Conservation (phyloP, 345 rosid species). For the Viola odorata region DNA sequence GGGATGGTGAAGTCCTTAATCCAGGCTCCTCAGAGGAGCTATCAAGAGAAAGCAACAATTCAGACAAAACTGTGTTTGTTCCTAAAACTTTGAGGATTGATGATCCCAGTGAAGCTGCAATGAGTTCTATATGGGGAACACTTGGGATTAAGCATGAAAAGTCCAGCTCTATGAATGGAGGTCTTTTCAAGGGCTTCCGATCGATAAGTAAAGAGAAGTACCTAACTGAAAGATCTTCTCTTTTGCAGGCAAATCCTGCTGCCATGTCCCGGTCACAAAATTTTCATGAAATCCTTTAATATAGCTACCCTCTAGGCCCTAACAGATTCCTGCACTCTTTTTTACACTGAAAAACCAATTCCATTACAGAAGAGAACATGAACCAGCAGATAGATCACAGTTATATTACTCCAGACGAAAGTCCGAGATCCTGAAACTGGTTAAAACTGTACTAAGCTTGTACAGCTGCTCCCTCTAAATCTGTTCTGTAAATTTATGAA, state of each 20-base stretch:
- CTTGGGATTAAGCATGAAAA: constrained; percentile 6
- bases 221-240: constrained; percentile 27
- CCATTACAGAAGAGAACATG: constrained; percentile 2
- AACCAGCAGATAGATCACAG: neutral
- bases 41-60: constrained; percentile 1
- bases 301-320: constrained; percentile 1
- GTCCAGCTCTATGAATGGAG: constrained; percentile 20
- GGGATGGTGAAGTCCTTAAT: constrained; percentile 8
- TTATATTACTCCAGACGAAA: neutral
- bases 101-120: constrained; percentile 18
- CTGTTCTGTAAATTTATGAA: constrained; percentile 1
- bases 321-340: constrained; percentile 3
- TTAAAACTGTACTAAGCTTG: neutral
- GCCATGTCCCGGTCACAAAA: constrained; percentile 61
- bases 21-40: constrained; percentile 16
- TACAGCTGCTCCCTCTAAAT: neutral
- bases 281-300: constrained; percentile 56
- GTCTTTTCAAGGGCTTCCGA: constrained; percentile 45
- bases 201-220: constrained; percentile 27
- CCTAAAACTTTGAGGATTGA: constrained; percentile 19
- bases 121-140: constrained; percentile 19
- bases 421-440: too few species aligned
- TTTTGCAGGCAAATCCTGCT: constrained; percentile 68
- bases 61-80: constrained; percentile 6
- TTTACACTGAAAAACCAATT: neutral